Base-by-base conservation (phyloP, 768 basidiomycete species). In the Dacryopinax spathularia region DNA sequence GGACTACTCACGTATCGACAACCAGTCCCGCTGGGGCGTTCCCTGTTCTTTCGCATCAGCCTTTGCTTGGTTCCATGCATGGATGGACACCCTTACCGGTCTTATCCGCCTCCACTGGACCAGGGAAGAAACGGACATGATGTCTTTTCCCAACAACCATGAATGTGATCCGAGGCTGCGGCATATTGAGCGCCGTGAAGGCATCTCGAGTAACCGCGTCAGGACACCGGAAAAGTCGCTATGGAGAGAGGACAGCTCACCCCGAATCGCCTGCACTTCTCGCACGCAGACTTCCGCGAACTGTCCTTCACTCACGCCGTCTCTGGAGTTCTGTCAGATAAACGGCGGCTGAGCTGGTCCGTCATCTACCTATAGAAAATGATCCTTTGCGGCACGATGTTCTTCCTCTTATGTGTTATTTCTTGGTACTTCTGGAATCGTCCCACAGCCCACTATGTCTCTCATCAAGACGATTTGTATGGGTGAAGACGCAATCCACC, bases 41-140 rank as follows among this genome's bases (percentile, higher is more conserved):
- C 31, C 29, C 48, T 56, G 12, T 5, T 29, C 6, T 20, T 6
- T 10, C 5, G 5, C 60, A 61, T 15, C 31, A 4, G 29, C 12
- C 7, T 7, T 35, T 10, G 12, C 18, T 34, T 10, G 33, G 33
- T 20, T 4, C 3, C n/a, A n/a, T n/a, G 12, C 60, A 16, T 7
- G 36, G 31, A 44, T 18, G 6, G 9, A 27, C 13, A 25, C 12
- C 15, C 18, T 64, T 62, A 27, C 60, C 31, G 16, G 33, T 61
- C n/a, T 33, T n/a, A 36, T 61, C 59, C 31, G 25, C 63, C 6
- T 62, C 18, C 27, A 7, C 10, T n/a, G 27, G 34, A 12, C 34
- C 20, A 9, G 63, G 63, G 60, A 64, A 64, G 60, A 64, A 64
- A 2, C 63, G 61, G n/a, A 64, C 39, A 27, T 64, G 63, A 31